Base-by-base conservation (phyloP, 352 stramenopile species). In the Phytophthora hybrid region DNA sequence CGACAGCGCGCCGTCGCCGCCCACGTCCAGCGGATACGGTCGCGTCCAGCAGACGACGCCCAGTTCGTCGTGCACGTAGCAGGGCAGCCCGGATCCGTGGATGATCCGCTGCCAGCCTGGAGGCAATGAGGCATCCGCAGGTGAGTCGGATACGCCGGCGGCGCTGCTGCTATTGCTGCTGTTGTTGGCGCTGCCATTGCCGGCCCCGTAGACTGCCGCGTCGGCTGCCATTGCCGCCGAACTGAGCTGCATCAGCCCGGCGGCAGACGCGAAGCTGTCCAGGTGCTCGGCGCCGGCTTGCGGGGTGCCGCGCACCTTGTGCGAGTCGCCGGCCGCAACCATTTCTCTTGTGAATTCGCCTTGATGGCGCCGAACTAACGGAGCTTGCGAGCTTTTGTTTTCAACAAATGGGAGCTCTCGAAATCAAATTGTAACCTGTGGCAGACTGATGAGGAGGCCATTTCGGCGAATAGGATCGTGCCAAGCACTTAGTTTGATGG, bases 1-100 rank as follows among this genome's bases (percentile, higher is more conserved):
- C 11, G 75, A 70, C 21, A 81, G 54, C 21, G 63, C 44, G 51
- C 63, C 73, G 21, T 74, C 66, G 32, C 71, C 56, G 21, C 79
- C 59, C 6, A 80, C 49, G 31, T 83, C 77, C 9, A 93, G 73
- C 53, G 76, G 63, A 58, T 96, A 96, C 39, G 89, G 89, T 54
- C 83, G 73, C 23, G 85, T 88, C 89, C 89, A 96, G 70, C 79
- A 84, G 47, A 96, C 86, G 14, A 93, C 65, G 9, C 79, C 76
- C 31, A 83, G 57, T 19, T 66, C 63, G 16, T 80, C 77, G 58
- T 96, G 84, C 63, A 93, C 76, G 63, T 87, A 96, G 69, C 87
- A 96, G 14, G 79, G 76, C 52, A 96, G 64, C 0, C 86, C 86
- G 5, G 87, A 96, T 46, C 81, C 79, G 71, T 96, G 89, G 11